These are phyloP conservation scores for Sabuloglossum arenarium DNA, from an alignment of 495 filamentous ascomycete species.

Conservation along the genomic window DNA sequence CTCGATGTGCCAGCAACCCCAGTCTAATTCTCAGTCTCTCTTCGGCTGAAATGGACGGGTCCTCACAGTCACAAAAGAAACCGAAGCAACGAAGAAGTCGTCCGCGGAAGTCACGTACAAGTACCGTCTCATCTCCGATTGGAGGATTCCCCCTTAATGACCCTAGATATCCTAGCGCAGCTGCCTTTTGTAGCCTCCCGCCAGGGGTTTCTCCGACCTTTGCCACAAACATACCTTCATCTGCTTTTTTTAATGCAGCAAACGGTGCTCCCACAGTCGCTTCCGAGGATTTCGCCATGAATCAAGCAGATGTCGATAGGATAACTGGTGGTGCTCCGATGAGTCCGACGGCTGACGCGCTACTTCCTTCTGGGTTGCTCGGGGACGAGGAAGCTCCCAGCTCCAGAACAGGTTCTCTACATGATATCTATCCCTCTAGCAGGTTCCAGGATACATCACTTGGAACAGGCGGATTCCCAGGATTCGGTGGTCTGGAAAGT, in stretches of 20 bases:
- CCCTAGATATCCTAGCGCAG: conserved; percentile 7
- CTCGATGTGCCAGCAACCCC: conserved; percentile 10
- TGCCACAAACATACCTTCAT: conserved; percentile 12
- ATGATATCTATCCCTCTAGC: neutral
- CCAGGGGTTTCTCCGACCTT: conserved; percentile 30
- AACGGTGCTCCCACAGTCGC: conserved; percentile 29
- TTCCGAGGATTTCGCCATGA: conserved; percentile 20
- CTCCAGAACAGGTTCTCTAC: conserved; percentile 24
- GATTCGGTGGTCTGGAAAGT: neutral
- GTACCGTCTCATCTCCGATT: conserved; percentile 14
- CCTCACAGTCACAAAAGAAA: conserved; percentile 13
- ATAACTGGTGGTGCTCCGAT: conserved; percentile 46
- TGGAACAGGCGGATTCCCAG: conserved; percentile 8
- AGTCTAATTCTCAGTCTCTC: neutral
- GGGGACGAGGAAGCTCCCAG: conserved; percentile 47
- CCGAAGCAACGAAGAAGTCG: conserved; percentile 30
- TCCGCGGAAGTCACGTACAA: conserved; percentile 34
- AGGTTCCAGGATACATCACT: neutral
- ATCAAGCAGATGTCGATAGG: conserved; percentile 23
- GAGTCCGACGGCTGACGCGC: conserved; percentile 57
- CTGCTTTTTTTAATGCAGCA: conserved; percentile 38
- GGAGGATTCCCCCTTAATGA: conserved; percentile 10
- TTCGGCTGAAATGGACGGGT: neutral
- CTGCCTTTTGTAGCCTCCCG: conserved; percentile 19
- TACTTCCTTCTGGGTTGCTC: conserved; percentile 65